These are phyloP conservation scores for Ogataea methanolica DNA, from an alignment of 805 yeast species.

Conservation along the genomic window DNA sequence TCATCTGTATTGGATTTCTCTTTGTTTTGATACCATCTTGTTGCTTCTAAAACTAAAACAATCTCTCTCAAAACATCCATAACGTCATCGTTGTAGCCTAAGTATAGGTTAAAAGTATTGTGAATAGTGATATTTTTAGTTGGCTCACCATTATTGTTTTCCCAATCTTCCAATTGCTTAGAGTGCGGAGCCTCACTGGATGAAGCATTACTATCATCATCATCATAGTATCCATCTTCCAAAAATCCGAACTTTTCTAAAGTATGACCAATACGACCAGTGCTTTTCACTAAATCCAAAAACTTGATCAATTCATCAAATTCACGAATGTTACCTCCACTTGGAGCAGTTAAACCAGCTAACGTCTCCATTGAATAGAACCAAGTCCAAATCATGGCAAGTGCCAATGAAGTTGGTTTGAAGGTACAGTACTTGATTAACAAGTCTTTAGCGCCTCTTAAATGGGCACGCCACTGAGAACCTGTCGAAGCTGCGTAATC, in stretches of 20 bases:
- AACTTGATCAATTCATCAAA: conserved; percentile 43
- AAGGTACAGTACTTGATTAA: conserved; percentile 43
- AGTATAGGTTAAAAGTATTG: conserved; percentile 25
- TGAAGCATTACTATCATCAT: background rate
- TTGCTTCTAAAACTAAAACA: conserved; percentile 26
- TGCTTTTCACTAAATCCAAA: conserved; percentile 25
- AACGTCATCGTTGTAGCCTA: conserved; percentile 33
- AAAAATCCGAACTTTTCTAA: conserved; percentile 27
- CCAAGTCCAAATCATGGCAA: conserved; percentile 45
- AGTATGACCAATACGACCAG: conserved; percentile 18
- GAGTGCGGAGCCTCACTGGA: background rate
- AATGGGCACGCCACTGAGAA: conserved; percentile 64
- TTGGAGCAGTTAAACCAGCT: conserved; percentile 53
- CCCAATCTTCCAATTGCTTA: background rate
- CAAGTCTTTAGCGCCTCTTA: conserved; percentile 63
- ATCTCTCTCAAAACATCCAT: conserved; percentile 30
- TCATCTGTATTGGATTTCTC: background rate
- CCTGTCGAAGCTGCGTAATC: conserved; percentile 57
- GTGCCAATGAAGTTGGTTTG: conserved; percentile 30
- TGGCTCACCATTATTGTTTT: background rate
- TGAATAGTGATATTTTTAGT: background rate
- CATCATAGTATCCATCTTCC: conserved; percentile 20
- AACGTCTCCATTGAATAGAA: conserved; percentile 57
- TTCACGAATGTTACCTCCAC: conserved; percentile 56
- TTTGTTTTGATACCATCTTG: conserved; percentile 12